Evolutionary conservation across 345 rosid genomes (phyloP).

Genomic region (Noccaea caerulescens): DNA sequence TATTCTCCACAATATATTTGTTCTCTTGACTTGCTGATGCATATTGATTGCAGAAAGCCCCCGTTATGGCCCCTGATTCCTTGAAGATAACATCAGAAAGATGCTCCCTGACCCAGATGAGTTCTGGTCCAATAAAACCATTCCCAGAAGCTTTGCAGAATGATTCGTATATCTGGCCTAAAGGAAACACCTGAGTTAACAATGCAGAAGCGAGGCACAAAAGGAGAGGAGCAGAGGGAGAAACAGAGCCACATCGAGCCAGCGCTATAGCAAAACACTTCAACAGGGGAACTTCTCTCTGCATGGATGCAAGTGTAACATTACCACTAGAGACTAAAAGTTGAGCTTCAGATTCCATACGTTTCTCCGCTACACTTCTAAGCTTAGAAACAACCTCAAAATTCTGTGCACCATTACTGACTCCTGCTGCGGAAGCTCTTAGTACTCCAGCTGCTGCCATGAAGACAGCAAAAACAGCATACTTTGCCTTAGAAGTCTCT

Average conservation of each 20-base stretch:
- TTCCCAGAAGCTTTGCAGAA: slow-evolving; percentile 46
- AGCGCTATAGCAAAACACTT: slow-evolving; percentile 71
- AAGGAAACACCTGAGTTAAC: slow-evolving; percentile 71
- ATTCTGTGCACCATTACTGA: slow-evolving; percentile 46
- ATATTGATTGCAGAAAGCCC: slow-evolving; percentile 83
- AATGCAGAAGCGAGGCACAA: slow-evolving; percentile 71
- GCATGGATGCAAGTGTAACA: slow-evolving; percentile 35
- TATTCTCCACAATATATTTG: slow-evolving; percentile 61
- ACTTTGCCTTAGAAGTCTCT: slow-evolving; percentile 49
- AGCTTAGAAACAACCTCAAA: slow-evolving; percentile 51
- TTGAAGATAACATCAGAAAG: slow-evolving; percentile 60
- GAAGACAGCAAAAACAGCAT: slow-evolving; percentile 56
- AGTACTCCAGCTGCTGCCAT: slow-evolving; percentile 82
- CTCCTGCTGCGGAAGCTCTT: slow-evolving; percentile 61
- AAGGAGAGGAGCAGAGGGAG: slow-evolving; percentile 58
- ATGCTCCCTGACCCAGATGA: slow-evolving; percentile 57
- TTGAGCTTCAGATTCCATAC: slow-evolving; percentile 53
- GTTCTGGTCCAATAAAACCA: slow-evolving; percentile 40
- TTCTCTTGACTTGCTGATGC: slow-evolving; percentile 62
- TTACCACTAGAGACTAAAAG: slow-evolving; percentile 49
- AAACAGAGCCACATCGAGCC: slow-evolving; percentile 74
- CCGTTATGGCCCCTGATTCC: slow-evolving; percentile 80
- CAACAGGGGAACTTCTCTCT: slow-evolving; percentile 52
- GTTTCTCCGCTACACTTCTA: slow-evolving; percentile 63
- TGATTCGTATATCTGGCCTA: slow-evolving; percentile 52